These are phyloP conservation scores for Pleurotus platypus DNA, from an alignment of 768 basidiomycete species.

Conservation along the genomic window DNA sequence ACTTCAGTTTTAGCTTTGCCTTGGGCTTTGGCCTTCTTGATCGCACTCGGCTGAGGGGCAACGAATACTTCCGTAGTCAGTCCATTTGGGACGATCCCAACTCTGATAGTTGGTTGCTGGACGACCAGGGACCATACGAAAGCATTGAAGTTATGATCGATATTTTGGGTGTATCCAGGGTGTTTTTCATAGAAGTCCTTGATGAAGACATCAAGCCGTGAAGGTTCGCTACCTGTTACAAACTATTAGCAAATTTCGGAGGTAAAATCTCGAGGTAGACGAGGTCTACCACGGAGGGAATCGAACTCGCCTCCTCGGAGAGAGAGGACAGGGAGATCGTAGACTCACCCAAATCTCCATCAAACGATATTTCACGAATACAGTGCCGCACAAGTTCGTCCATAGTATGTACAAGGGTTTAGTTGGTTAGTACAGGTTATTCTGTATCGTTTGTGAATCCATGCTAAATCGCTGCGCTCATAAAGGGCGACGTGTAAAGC, in stretches of 20 bases:
- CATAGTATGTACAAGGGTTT: slow-evolving; percentile 36
- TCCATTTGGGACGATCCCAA: slow-evolving; percentile 67
- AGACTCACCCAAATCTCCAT: slow-evolving; percentile 82
- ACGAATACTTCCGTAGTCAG: slow-evolving; percentile 68
- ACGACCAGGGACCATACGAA: slow-evolving; percentile 83
- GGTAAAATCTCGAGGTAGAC: slow-evolving; percentile 11
- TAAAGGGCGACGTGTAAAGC: too few species aligned
- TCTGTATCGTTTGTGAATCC: neutral
- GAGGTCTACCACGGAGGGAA: slow-evolving; percentile 26
- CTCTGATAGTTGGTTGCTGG: slow-evolving; percentile 67
- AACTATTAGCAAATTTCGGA: slow-evolving; percentile 13
- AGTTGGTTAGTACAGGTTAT: neutral
- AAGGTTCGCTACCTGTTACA: slow-evolving; percentile 63
- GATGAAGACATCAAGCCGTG: slow-evolving; percentile 71
- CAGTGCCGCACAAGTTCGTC: slow-evolving; percentile 85
- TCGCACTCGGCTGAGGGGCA: slow-evolving; percentile 70
- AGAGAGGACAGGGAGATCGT: slow-evolving; percentile 17
- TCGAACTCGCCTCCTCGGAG: slow-evolving; percentile 37
- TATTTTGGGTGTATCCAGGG: slow-evolving; percentile 37
- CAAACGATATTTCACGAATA: slow-evolving; percentile 83
- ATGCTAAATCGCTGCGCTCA: too few species aligned
- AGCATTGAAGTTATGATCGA: slow-evolving; percentile 73
- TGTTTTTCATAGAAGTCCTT: slow-evolving; percentile 55
- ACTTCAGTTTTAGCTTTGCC: slow-evolving; percentile 56
- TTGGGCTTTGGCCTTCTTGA: slow-evolving; percentile 58